Conservation (phyloP, 371 early-diverging fungal genomes). For the Nematocida sp. region DNA sequence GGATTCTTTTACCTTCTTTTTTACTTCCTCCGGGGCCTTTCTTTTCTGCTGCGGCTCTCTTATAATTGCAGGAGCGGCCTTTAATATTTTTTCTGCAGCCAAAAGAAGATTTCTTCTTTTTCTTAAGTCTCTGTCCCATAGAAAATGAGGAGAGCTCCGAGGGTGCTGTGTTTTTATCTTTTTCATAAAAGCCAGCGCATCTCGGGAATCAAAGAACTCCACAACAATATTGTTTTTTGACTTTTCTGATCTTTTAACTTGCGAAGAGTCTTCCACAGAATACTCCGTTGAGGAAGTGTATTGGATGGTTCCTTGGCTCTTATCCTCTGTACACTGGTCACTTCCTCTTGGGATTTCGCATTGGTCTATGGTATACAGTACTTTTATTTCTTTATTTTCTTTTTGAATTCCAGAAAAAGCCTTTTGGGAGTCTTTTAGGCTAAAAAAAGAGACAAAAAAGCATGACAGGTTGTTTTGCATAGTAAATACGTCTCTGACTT, state of each 20-base stretch:
- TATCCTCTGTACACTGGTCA: conserved; percentile 61
- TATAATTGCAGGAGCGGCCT: conserved; percentile 14
- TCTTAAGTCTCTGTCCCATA: conserved; percentile 48
- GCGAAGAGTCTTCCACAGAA: not conserved
- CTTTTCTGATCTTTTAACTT: not conserved
- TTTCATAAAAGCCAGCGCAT: conserved; percentile 4
- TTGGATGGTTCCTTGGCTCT: conserved; percentile 61
- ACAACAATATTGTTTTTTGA: not conserved
- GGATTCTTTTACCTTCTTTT: not conserved
- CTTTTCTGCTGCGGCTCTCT: not conserved
- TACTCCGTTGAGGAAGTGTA: not conserved
- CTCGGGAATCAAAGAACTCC: conserved; percentile 40
- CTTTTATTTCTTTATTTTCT: conserved; percentile 3
- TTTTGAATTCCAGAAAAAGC: conserved; percentile 13
- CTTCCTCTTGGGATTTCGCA: conserved; percentile 65
- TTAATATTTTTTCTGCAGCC: conserved; percentile 48
- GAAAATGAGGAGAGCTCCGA: not conserved
- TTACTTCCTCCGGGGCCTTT: not conserved
- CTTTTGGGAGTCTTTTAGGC: conserved; percentile 54
- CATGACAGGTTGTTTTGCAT: conserved; percentile 48
- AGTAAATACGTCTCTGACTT: conserved; percentile 59
- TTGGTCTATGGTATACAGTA: conserved; percentile 58
- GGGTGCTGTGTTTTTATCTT: conserved; percentile 1
- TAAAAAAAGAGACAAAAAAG: conserved; percentile 64
- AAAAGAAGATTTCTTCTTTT: conserved; percentile 48